phyloP scores from a whole-genome alignment of 306 rosid species.

The Prunus persica region DNA sequence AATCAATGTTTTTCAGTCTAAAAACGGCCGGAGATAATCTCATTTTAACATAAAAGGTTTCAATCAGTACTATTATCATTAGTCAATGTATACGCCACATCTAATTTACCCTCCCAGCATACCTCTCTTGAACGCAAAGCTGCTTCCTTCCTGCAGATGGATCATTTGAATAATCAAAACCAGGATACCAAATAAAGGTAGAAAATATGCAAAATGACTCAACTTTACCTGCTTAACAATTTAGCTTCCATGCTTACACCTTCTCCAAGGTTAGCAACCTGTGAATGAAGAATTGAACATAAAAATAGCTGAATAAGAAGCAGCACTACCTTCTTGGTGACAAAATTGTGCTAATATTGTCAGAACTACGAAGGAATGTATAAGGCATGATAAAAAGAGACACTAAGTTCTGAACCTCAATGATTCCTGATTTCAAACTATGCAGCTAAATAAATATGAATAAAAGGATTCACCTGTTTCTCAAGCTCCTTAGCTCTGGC shows the following conservation, averaged over 20 bases:
- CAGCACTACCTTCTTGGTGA: neutral
- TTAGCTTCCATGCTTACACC: constrained; percentile 97
- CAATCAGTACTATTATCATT: neutral
- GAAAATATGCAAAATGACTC: constrained; percentile 14
- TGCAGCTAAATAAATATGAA: neutral
- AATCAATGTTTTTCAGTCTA: constrained; percentile 29
- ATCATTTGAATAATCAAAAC: constrained; percentile 31
- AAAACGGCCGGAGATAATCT: constrained; percentile 5
- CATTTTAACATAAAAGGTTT: neutral
- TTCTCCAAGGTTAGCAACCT: constrained; percentile 96
- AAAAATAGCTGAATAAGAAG: constrained; percentile 22
- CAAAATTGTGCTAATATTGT: neutral
- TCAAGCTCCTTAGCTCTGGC: constrained; percentile 89
- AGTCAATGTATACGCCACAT: neutral
- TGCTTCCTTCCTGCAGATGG: constrained; percentile 89
- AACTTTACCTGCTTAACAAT: constrained; percentile 71
- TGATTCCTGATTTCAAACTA: neutral
- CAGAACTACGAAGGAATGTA: neutral
- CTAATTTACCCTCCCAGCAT: constrained; percentile 22
- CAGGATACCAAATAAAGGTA: constrained; percentile 15
- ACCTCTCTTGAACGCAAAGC: constrained; percentile 97
- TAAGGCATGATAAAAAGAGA: neutral
- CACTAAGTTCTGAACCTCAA: neutral
- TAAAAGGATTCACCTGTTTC: constrained; percentile 61
- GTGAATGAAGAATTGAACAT: constrained; percentile 26